These are phyloP conservation scores for Cyberlindnera mrakii DNA, from an alignment of 805 yeast species.

Conservation along the genomic window DNA sequence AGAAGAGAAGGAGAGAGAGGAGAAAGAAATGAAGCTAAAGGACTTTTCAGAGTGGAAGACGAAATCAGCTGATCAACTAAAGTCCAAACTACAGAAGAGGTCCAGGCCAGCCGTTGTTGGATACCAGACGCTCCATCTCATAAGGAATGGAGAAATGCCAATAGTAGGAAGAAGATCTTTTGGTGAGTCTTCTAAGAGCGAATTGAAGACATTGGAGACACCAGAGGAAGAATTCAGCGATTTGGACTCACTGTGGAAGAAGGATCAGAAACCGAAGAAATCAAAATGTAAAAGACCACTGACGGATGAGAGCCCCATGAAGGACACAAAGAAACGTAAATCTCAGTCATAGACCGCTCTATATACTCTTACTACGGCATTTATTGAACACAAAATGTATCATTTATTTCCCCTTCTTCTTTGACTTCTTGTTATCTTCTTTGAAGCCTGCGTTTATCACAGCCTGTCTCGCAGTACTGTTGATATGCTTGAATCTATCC, in stretches of 20 bases:
- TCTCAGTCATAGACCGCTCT: constrained; percentile 8
- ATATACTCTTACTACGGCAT: too few relatives aligned
- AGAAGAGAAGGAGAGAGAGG: constrained; percentile 29
- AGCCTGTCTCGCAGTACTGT: constrained; percentile 82
- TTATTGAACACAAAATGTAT: too few relatives aligned
- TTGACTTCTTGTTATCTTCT: constrained; percentile 17
- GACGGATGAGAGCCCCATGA: constrained; percentile 12
- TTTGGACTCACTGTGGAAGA: constrained; percentile 21
- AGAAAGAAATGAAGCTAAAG: constrained; percentile 30
- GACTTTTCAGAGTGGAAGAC: constrained; percentile 35
- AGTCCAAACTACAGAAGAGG: constrained; percentile 21
- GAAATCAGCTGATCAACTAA: constrained; percentile 20
- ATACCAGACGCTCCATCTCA: constrained; percentile 32
- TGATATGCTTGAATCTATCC: constrained; percentile 90
- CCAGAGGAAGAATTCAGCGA: constrained; percentile 6
- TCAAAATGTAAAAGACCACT: constrained; percentile 9
- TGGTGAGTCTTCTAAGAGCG: constrained; percentile 22
- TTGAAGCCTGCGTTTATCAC: constrained; percentile 55
- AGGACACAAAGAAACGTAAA: constrained; percentile 15
- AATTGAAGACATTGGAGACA: not conserved
- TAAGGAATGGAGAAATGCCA: constrained; percentile 10
- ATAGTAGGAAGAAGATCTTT: constrained; percentile 25
- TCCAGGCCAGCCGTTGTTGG: constrained; percentile 33
- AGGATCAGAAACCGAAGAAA: constrained; percentile 9
- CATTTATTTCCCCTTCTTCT: constrained; percentile 20